These are phyloP conservation scores for Colletotrichum sansevieriae DNA, from an alignment of 2,329 filamentous ascomycete species.

Conservation along the genomic window DNA sequence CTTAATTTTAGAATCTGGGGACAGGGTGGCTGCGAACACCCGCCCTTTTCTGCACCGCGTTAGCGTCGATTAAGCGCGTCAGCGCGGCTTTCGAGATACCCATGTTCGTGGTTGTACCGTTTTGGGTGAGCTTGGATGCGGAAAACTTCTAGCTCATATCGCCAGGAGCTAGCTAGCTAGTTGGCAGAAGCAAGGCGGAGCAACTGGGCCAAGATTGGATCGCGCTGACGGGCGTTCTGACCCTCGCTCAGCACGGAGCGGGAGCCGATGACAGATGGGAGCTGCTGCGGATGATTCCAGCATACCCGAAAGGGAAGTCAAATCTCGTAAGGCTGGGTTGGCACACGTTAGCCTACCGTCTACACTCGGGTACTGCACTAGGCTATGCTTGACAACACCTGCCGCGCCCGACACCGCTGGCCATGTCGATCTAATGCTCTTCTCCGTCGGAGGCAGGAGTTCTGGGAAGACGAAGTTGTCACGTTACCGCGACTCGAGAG, in stretches of 20 bases:
- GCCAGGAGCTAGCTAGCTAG: not conserved
- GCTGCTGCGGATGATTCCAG: slow-evolving; percentile 1
- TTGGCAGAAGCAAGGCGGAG: slow-evolving; percentile 18
- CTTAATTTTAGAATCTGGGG: slow-evolving; percentile 34
- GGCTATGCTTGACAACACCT: not conserved
- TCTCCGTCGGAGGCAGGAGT: not conserved
- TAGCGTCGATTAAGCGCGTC: slow-evolving; percentile 2
- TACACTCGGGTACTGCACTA: not conserved
- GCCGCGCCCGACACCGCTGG: not conserved
- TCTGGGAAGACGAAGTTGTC: not conserved
- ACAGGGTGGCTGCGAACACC: not conserved
- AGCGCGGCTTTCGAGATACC: slow-evolving; percentile 13
- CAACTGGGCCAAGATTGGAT: slow-evolving; percentile 1
- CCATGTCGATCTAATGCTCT: not conserved
- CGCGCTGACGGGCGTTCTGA: slow-evolving; percentile 1
- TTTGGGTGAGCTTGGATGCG: not conserved
- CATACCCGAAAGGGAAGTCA: not conserved
- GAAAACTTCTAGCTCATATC: not conserved
- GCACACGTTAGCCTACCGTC: not conserved
- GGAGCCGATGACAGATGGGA: slow-evolving; percentile 3
- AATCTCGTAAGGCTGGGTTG: slow-evolving; percentile 7
- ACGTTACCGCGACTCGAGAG: not conserved
- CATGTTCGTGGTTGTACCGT: slow-evolving; percentile 1
- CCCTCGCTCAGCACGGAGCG: not conserved
- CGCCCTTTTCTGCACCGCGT: not conserved